phyloP scores from a whole-genome alignment of 176 grass and related monocot species.

The Phyllostachys edulis region DNA sequence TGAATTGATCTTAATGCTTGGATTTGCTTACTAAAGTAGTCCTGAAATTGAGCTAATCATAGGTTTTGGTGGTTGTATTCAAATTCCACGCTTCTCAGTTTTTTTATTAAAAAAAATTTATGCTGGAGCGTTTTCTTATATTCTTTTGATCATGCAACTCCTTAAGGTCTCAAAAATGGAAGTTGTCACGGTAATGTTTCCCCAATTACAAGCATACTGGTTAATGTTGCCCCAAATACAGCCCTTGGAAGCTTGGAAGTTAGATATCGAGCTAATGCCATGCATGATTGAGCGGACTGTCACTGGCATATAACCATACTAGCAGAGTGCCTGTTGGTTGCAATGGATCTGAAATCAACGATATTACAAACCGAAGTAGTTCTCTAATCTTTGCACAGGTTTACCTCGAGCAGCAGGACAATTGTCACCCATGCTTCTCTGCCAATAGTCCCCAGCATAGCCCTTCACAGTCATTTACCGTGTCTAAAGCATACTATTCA shows the following conservation, averaged over 20 bases:
- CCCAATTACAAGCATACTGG: background rate
- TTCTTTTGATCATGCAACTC: background rate
- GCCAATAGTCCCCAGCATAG: no score
- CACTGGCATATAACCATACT: background rate
- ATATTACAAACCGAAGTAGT: no score
- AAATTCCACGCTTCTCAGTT: background rate
- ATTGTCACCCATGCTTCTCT: no score
- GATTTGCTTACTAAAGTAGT: background rate
- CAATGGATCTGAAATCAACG: no score
- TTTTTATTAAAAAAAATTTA: background rate
- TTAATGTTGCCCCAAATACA: background rate
- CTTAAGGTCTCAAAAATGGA: slow-evolving; percentile 3
- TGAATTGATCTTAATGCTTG: slow-evolving; percentile 17
- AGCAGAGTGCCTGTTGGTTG: no score
- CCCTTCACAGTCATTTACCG: no score
- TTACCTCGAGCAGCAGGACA: no score
- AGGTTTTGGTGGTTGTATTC: background rate
- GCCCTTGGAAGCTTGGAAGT: background rate
- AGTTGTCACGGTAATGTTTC: background rate
- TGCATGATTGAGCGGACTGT: background rate
- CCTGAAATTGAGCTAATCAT: background rate
- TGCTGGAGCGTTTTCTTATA: slow-evolving; percentile 5
- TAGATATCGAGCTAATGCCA: background rate
- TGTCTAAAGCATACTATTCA: background rate
- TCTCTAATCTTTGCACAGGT: no score